Evolutionary conservation across 208 protist genomes (phyloP).

Genomic region (Lotmaria passim): DNA sequence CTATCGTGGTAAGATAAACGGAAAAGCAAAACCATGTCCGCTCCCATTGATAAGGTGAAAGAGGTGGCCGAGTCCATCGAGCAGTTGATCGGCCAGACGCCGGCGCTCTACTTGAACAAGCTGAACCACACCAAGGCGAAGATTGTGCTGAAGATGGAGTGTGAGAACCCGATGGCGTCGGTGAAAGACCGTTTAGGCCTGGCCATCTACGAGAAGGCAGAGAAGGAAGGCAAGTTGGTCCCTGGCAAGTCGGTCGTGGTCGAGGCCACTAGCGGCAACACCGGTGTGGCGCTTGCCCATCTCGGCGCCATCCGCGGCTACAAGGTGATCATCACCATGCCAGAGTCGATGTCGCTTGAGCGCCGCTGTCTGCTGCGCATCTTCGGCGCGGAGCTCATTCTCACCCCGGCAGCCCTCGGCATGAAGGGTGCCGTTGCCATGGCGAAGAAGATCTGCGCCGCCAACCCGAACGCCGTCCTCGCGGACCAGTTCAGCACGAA

Average conservation of each 20-base stretch:
- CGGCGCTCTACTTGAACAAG: conserved; percentile 88
- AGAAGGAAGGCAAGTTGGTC: conserved; percentile 78
- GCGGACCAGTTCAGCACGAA: conserved; percentile 89
- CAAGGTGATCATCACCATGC: conserved; percentile 92
- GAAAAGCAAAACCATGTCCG: conserved; percentile 7
- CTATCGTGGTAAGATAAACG: background rate
- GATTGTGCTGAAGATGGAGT: conserved; percentile 89
- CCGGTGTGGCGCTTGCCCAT: conserved; percentile 85
- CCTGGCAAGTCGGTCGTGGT: conserved; percentile 87
- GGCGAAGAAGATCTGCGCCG: conserved; percentile 77
- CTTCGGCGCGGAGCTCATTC: conserved; percentile 88
- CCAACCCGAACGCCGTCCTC: conserved; percentile 76
- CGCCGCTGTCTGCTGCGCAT: conserved; percentile 81
- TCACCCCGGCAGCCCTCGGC: conserved; percentile 87
- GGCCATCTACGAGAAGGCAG: conserved; percentile 82
- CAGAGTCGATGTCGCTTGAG: conserved; percentile 91
- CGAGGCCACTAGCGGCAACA: conserved; percentile 92
- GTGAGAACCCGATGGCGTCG: conserved; percentile 83
- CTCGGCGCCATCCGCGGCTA: conserved; percentile 85
- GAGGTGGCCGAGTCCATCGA: conserved; percentile 74
- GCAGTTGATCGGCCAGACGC: conserved; percentile 88
- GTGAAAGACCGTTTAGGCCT: conserved; percentile 90
- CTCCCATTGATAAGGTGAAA: conserved; percentile 56
- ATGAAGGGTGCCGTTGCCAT: conserved; percentile 89
- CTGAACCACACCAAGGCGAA: conserved; percentile 78